These are phyloP conservation scores for Coelastrella sp. DNA, from an alignment of 139 green algal species.

Conservation along the genomic window DNA sequence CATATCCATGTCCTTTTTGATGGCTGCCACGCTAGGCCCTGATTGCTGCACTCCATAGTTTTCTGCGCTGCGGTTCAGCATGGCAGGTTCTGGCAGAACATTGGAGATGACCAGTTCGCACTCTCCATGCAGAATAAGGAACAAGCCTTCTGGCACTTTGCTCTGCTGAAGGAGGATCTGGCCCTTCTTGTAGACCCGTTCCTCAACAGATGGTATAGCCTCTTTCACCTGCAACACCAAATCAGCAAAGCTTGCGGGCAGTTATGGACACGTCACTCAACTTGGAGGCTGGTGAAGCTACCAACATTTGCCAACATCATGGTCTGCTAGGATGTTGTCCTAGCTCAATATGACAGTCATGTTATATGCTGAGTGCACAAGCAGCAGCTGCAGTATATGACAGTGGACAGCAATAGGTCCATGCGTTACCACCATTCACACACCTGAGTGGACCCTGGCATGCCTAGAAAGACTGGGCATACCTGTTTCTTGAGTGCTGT, in stretches of 20 bases:
- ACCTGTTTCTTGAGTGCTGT: slow-evolving; percentile 22
- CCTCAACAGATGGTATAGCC: slow-evolving; percentile 51
- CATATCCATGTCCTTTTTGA: background rate
- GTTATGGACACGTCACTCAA: too few relatives aligned
- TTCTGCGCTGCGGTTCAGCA: background rate
- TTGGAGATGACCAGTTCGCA: slow-evolving; percentile 13
- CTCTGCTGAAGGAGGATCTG: slow-evolving; percentile 52
- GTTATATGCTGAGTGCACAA: too few relatives aligned
- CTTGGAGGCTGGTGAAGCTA: background rate
- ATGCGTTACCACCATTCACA: too few relatives aligned
- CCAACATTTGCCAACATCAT: too few relatives aligned
- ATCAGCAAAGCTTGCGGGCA: too few relatives aligned
- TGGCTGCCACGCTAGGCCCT: background rate
- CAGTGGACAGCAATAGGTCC: too few relatives aligned
- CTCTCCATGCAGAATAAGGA: slow-evolving; percentile 53
- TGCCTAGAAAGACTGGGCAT: background rate
- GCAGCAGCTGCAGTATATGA: too few relatives aligned
- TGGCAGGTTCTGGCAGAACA: background rate
- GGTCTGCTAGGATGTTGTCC: too few relatives aligned
- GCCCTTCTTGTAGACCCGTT: slow-evolving; percentile 43
- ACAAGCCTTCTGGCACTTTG: slow-evolving; percentile 53
- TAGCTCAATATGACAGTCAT: too few relatives aligned
- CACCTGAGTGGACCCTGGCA: too few relatives aligned
- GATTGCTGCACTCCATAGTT: background rate
- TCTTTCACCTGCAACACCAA: slow-evolving; percentile 28